These are phyloP conservation scores for Leccinum barrowsii DNA, from an alignment of 768 basidiomycete genomes.

Conservation along the genomic window DNA sequence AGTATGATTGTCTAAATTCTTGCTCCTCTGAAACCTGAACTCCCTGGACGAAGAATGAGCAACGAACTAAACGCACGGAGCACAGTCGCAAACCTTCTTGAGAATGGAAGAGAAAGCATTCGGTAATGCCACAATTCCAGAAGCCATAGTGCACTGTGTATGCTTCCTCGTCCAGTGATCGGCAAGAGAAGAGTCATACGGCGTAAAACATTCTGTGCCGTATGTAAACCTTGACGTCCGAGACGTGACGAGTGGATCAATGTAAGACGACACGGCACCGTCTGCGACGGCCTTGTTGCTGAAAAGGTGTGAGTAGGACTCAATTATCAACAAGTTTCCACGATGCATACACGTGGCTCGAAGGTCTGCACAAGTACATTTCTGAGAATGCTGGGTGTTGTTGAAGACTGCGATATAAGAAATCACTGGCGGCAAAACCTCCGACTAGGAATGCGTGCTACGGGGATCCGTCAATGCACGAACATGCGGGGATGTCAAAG, in stretches of 20 bases:
- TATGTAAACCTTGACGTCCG: slow-evolving; percentile 43
- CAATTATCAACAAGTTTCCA: neutral
- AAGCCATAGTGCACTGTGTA: slow-evolving; percentile 16
- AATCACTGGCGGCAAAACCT: neutral
- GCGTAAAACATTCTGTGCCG: slow-evolving; percentile 28
- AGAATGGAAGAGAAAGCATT: slow-evolving; percentile 38
- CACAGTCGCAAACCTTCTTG: slow-evolving; percentile 17
- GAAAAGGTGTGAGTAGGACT: neutral
- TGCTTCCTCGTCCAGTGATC: slow-evolving; percentile 38
- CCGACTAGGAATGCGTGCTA: slow-evolving; percentile 25
- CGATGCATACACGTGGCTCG: neutral
- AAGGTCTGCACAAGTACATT: neutral
- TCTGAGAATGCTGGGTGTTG: neutral
- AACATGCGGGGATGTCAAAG: neutral
- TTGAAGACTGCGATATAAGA: neutral
- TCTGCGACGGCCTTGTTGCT: neutral
- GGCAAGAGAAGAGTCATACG: slow-evolving; percentile 23
- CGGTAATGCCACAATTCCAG: slow-evolving; percentile 31
- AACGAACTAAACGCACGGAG: neutral
- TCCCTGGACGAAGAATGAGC: neutral
- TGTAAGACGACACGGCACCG: slow-evolving; percentile 16
- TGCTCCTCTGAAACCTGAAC: slow-evolving; percentile 16
- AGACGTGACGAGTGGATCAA: slow-evolving; percentile 45
- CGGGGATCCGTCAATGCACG: neutral
- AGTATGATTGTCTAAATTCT: slow-evolving; percentile 15